Conservation (phyloP, 768 basidiomycete genomes). For the Hydnum rufescens region DNA sequence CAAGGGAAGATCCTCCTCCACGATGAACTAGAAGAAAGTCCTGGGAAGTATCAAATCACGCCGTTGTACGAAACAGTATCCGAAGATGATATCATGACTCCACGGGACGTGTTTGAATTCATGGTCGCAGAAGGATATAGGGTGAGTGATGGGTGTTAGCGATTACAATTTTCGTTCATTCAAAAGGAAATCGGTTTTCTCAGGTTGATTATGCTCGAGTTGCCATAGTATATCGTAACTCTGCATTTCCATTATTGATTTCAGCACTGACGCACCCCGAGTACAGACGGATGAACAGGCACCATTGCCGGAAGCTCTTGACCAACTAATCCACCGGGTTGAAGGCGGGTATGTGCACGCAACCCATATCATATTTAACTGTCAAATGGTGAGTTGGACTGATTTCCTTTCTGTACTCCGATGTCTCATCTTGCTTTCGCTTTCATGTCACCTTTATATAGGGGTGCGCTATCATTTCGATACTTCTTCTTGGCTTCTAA, state of each 20-base stretch:
- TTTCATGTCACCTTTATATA: too few species aligned
- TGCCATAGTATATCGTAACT: slow-evolving; percentile 47
- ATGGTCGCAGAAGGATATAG: slow-evolving; percentile 59
- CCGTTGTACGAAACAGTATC: slow-evolving; percentile 86
- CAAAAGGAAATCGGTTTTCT: slow-evolving; percentile 2
- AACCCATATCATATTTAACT: slow-evolving; percentile 81
- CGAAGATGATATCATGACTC: slow-evolving; percentile 71
- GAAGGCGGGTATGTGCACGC: slow-evolving; percentile 27
- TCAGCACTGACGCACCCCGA: slow-evolving; percentile 9
- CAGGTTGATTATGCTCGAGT: slow-evolving; percentile 78
- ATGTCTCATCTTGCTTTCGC: too few species aligned
- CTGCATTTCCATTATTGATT: slow-evolving; percentile 3
- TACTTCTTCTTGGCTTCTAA: too few species aligned
- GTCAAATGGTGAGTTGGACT: slow-evolving; percentile 51
- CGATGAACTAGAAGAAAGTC: slow-evolving; percentile 86
- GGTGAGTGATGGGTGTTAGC: slow-evolving; percentile 22
- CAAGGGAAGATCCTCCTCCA: slow-evolving; percentile 74
- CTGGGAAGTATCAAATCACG: slow-evolving; percentile 75
- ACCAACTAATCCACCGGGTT: slow-evolving; percentile 58
- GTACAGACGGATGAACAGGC: slow-evolving; percentile 95
- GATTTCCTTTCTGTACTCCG: too few species aligned
- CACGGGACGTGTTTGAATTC: slow-evolving; percentile 59
- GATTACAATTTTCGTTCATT: neutral
- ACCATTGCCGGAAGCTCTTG: slow-evolving; percentile 73
- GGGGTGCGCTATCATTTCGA: slow-evolving; percentile 28